Percentiles rank a stretch among this genome's conserved stretches.
phyloP scores from a whole-genome alignment of 306 rosid genomes.

The Cucurbita pepo region DNA sequence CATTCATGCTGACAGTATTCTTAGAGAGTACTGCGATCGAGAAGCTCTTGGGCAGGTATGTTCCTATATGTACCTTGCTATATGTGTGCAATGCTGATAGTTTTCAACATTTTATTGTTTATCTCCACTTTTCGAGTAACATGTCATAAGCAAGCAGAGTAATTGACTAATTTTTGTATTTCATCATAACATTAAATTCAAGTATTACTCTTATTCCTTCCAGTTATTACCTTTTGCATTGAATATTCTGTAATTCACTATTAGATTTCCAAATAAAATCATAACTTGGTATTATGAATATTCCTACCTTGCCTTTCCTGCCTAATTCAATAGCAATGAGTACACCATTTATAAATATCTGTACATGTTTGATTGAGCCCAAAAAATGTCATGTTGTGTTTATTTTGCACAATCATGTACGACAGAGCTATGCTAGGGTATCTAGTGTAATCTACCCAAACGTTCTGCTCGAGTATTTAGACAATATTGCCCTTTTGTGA shows the following conservation, averaged over 20 bases:
- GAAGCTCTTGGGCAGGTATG: constrained; percentile 87
- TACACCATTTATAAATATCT: neutral
- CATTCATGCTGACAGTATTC: constrained; percentile 51
- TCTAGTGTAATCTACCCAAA: neutral
- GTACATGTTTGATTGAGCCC: neutral
- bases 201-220: neutral
- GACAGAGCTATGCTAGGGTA: neutral
- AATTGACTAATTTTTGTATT: neutral
- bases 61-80: constrained; percentile 1
- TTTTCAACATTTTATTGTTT: neutral
- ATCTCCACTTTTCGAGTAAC: neutral
- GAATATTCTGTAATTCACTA: neutral
- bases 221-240: neutral
- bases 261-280: neutral
- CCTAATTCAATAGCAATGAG: neutral
- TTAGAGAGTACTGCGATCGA: constrained; percentile 72
- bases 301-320: neutral
- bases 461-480: neutral
- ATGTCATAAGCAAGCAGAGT: neutral
- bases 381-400: neutral
- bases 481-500: neutral
- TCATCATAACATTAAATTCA: neutral
- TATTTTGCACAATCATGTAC: neutral
- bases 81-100: neutral
- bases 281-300: neutral